Evolutionary conservation across 208 protist genomes (phyloP).

Genomic region (Crithidia brevicula): DNA sequence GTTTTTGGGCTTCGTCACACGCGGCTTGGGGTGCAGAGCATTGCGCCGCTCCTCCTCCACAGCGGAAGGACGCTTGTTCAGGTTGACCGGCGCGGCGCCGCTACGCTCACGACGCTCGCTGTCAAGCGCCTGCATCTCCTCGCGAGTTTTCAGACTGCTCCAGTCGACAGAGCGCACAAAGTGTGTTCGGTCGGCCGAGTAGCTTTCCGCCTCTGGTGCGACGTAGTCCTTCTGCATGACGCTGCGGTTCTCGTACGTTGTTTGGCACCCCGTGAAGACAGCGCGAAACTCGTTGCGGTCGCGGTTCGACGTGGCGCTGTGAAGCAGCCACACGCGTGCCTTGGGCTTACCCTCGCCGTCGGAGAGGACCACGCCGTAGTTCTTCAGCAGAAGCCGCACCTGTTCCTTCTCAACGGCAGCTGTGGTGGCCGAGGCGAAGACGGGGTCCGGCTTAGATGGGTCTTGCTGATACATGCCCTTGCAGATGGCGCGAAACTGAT

Average conservation of each 20-base stretch:
- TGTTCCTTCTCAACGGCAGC: constrained; percentile 48
- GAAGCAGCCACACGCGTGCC: constrained; percentile 70
- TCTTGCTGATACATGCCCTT: constrained; percentile 68
- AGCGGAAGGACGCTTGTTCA: constrained; percentile 25
- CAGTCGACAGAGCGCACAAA: constrained; percentile 75
- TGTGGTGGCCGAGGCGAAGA: constrained; percentile 39
- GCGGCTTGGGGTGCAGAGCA: constrained; percentile 17
- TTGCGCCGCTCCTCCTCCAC: constrained; percentile 30
- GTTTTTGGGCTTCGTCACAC: constrained; percentile 79
- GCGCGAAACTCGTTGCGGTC: constrained; percentile 69
- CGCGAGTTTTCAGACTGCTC: constrained; percentile 51
- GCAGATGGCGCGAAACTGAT: constrained; percentile 83
- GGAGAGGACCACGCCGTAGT: constrained; percentile 64
- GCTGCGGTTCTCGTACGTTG: constrained; percentile 46
- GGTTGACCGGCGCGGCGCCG: not conserved
- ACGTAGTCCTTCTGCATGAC: constrained; percentile 75
- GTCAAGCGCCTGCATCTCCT: constrained; percentile 43
- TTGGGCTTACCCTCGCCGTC: constrained; percentile 58
- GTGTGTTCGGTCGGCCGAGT: constrained; percentile 63
- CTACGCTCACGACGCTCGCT: constrained; percentile 19
- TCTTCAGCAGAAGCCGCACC: constrained; percentile 58
- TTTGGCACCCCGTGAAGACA: constrained; percentile 80
- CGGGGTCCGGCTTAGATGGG: constrained; percentile 34
- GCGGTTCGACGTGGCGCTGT: constrained; percentile 36
- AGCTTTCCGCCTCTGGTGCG: constrained; percentile 51